A percentile compares a stretch with the other conserved stretches of the same genome.
Conservation (phyloP, 306 rosid species). For the Fragaria iinumae region DNA sequence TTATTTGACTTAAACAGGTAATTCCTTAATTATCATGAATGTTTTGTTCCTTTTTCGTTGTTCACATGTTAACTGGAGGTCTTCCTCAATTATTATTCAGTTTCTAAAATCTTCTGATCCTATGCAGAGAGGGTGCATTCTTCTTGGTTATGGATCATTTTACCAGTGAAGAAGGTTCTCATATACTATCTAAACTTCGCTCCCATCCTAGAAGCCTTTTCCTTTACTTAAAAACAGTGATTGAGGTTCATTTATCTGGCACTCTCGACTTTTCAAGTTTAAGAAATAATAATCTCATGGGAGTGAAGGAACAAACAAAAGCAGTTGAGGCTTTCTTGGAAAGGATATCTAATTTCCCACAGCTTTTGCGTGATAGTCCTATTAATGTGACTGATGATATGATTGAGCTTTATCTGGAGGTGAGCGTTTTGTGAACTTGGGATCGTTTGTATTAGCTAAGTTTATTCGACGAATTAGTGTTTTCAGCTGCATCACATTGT, state of each 20-base stretch:
- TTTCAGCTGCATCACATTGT: slow-evolving; percentile 11
- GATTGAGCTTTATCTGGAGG: slow-evolving; percentile 94
- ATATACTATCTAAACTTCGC: slow-evolving; percentile 60
- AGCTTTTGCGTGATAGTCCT: slow-evolving; percentile 69
- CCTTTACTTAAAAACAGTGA: slow-evolving; percentile 82
- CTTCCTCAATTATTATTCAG: slow-evolving; percentile 16
- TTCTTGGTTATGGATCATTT: slow-evolving; percentile 71
- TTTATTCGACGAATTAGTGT: slow-evolving; percentile 11
- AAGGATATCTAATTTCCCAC: slow-evolving; percentile 71
- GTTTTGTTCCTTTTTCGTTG: background rate
- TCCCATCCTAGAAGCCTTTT: slow-evolving; percentile 78
- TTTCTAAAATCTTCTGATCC: slow-evolving; percentile 25
- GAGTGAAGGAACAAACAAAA: slow-evolving; percentile 48
- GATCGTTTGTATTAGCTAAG: background rate
- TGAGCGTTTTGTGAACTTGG: slow-evolving; percentile 35
- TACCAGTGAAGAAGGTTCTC: slow-evolving; percentile 53
- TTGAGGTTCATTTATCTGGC: slow-evolving; percentile 88
- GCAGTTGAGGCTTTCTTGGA: slow-evolving; percentile 66
- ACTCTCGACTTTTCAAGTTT: slow-evolving; percentile 61
- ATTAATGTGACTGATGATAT: slow-evolving; percentile 78
- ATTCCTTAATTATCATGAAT: slow-evolving; percentile 15
- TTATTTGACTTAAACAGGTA: slow-evolving; percentile 80
- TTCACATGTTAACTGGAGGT: slow-evolving; percentile 3
- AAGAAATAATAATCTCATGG: slow-evolving; percentile 44
- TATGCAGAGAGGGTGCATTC: slow-evolving; percentile 70